Conservation (phyloP, 352 stramenopile species). For the Phytopythium montanum region DNA sequence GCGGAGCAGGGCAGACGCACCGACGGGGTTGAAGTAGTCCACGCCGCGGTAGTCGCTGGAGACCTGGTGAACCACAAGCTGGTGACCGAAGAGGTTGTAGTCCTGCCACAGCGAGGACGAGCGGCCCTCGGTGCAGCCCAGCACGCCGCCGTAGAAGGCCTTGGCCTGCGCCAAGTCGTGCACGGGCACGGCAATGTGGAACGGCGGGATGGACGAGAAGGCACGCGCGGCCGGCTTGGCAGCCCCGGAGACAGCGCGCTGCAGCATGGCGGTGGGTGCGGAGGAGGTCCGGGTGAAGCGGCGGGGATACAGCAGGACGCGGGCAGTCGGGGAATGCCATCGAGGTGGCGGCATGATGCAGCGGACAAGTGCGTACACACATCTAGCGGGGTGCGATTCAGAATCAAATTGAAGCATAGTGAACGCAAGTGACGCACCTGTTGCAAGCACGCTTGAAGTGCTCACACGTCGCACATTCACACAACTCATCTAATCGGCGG, state of each 20-base stretch:
- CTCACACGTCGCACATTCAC: background rate
- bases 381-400: background rate
- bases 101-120: slow-evolving; percentile 93
- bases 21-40: slow-evolving; percentile 96
- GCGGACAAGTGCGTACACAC: background rate
- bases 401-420: background rate
- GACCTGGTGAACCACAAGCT: slow-evolving; percentile 90
- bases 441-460: background rate
- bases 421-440: background rate
- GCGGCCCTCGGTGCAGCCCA: slow-evolving; percentile 91
- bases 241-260: slow-evolving; percentile 14
- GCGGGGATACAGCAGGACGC: background rate
- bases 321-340: background rate
- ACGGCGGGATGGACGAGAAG: slow-evolving; percentile 54
- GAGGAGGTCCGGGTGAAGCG: background rate
- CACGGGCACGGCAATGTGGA: slow-evolving; percentile 94
- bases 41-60: slow-evolving; percentile 88
- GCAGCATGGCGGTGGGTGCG: slow-evolving; percentile 13
- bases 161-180: slow-evolving; percentile 91
- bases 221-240: slow-evolving; percentile 16
- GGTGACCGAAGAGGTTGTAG: slow-evolving; percentile 88
- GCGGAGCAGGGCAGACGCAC: slow-evolving; percentile 20
- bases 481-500: background rate
- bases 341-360: background rate
- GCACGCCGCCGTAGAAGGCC: slow-evolving; percentile 90